phyloP scores from a whole-genome alignment of 176 grass and related monocot genomes.

The Canna indica region DNA sequence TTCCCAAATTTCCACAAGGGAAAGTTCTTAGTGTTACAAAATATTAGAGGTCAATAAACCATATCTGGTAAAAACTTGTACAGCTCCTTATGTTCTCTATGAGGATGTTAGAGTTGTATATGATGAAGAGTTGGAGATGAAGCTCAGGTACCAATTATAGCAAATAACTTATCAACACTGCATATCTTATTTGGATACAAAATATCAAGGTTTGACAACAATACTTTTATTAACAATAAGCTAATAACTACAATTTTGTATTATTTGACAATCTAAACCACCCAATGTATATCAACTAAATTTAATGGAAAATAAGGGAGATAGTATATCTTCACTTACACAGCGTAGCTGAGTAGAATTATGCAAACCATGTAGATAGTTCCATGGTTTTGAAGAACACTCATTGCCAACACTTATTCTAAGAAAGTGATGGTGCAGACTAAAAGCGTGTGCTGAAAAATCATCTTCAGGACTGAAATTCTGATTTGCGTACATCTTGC shows the following conservation, averaged over 20 bases:
- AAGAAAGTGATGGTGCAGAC: neutral
- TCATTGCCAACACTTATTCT: neutral
- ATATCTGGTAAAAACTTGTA: no score
- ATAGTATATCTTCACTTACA: neutral
- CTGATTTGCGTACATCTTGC: neutral
- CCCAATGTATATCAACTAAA: conserved; percentile 1
- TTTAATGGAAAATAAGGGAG: neutral
- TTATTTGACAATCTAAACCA: neutral
- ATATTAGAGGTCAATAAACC: no score
- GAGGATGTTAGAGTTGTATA: neutral
- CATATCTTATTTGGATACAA: neutral
- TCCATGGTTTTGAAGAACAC: neutral
- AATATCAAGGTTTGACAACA: neutral
- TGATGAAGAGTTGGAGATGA: neutral
- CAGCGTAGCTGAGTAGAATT: neutral
- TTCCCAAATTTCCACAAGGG: no score
- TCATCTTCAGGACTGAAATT: neutral
- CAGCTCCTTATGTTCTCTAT: no score
- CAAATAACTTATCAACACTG: neutral
- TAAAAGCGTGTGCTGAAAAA: neutral
- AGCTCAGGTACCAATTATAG: neutral
- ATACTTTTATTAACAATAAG: neutral
- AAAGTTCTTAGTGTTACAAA: no score
- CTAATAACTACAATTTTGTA: neutral
- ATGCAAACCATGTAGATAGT: neutral